A percentile compares a stretch with the other conserved stretches of the same genome.
These are phyloP conservation scores for Tieghemiomyces parasiticus DNA, from an alignment of 192 early-diverging fungal genomes.

Conservation along the genomic window DNA sequence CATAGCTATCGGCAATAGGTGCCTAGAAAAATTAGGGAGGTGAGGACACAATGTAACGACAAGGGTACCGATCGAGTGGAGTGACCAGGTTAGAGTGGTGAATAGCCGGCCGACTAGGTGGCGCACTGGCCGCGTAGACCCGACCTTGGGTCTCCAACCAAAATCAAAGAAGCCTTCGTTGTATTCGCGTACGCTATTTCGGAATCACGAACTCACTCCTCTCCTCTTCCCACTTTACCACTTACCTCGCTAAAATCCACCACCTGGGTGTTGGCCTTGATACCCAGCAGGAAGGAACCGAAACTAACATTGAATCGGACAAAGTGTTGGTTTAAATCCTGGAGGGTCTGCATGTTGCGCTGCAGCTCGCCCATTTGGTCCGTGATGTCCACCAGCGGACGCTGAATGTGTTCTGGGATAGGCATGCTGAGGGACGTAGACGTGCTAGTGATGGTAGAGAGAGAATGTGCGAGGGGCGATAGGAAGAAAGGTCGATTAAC, in stretches of 20 bases:
- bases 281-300: neutral
- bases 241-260: neutral
- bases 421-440: neutral
- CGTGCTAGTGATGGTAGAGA: neutral
- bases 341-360: neutral
- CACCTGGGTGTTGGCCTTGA: neutral
- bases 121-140: neutral
- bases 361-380: neutral
- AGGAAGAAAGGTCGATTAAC: too few relatives aligned
- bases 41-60: too few relatives aligned
- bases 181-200: neutral
- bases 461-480: too few relatives aligned
- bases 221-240: neutral
- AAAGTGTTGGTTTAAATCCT: neutral
- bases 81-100: neutral
- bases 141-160: neutral
- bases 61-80: neutral
- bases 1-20: slow-evolving; percentile 1
- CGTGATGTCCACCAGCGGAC: neutral
- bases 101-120: neutral
- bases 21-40: neutral
- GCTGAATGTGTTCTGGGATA: neutral
- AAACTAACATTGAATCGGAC: neutral
- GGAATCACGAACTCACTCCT: neutral
- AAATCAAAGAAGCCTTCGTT: neutral